Percentiles rank a stretch among this genome's conserved stretches.
Conservation (phyloP, 495 filamentous ascomycete species). For the Tetracladium setigerum region DNA sequence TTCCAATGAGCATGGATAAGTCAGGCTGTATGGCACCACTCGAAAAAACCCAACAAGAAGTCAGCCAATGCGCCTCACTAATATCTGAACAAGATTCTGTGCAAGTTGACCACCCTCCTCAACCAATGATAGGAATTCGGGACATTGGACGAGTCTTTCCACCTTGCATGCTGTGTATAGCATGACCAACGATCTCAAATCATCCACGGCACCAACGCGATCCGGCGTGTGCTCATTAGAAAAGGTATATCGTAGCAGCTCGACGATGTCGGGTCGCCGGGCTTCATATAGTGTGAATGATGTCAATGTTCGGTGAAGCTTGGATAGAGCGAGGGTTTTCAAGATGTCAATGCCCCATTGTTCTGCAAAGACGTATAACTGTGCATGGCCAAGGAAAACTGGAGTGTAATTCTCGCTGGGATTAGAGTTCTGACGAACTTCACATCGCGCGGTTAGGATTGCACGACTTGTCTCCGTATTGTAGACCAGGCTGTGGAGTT, state of each 20-base stretch:
- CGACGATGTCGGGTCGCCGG: slow-evolving; percentile 23
- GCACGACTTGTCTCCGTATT: not conserved
- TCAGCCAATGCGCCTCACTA: slow-evolving; percentile 15
- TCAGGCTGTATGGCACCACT: too few species aligned
- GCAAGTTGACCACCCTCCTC: slow-evolving; percentile 16
- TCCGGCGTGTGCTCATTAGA: slow-evolving; percentile 13
- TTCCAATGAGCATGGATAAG: too few species aligned
- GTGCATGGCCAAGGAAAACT: slow-evolving; percentile 8
- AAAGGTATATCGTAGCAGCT: slow-evolving; percentile 30
- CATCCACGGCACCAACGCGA: slow-evolving; percentile 1
- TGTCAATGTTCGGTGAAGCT: slow-evolving; percentile 27
- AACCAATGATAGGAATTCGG: slow-evolving; percentile 21
- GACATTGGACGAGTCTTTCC: slow-evolving; percentile 23
- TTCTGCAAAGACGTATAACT: slow-evolving; percentile 12
- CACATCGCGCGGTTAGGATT: not conserved
- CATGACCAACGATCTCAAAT: slow-evolving; percentile 22
- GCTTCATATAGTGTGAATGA: slow-evolving; percentile 24
- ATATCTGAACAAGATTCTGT: slow-evolving; percentile 17
- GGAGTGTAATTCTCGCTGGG: slow-evolving; percentile 27
- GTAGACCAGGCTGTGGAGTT: not conserved
- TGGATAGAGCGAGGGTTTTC: slow-evolving; percentile 24
- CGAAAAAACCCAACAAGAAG: not conserved
- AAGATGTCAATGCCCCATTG: slow-evolving; percentile 23
- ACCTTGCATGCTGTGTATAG: slow-evolving; percentile 24
- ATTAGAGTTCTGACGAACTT: slow-evolving; percentile 3